Conservation (phyloP, 2,329 filamentous ascomycete genomes). For the Hirsutella minnesotensis region DNA sequence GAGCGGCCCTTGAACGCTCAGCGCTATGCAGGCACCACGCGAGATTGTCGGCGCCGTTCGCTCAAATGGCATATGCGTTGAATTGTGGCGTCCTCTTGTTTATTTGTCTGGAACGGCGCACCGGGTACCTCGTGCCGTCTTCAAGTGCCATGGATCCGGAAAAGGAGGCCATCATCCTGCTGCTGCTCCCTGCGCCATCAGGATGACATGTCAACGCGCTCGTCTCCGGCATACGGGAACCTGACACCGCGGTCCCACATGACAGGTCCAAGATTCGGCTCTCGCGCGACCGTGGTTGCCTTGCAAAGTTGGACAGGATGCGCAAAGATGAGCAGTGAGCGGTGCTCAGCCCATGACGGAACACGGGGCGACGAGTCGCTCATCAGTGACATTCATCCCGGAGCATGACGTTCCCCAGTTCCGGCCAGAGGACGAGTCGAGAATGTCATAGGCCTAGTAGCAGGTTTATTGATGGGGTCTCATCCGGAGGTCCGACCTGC, state of each 20-base stretch:
- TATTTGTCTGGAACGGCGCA: too few relatives aligned
- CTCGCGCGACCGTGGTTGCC: background rate
- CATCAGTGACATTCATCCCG: background rate
- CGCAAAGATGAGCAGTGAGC: background rate
- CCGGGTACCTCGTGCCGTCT: background rate
- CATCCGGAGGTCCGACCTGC: background rate
- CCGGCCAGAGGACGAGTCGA: background rate
- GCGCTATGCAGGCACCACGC: slow-evolving; percentile 1
- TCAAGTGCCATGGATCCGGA: background rate
- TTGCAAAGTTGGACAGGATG: background rate
- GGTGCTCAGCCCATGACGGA: too few relatives aligned
- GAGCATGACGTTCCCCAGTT: background rate
- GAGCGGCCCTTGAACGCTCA: background rate
- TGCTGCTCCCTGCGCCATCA: background rate
- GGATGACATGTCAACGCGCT: background rate
- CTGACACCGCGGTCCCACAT: background rate
- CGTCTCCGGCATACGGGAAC: background rate
- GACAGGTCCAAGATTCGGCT: slow-evolving; percentile 1
- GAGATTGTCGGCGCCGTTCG: background rate
- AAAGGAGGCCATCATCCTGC: background rate
- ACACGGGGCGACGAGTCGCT: background rate
- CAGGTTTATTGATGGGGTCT: background rate
- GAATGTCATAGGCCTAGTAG: background rate
- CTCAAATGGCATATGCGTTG: background rate
- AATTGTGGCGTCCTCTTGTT: background rate